Percentiles rank a stretch among this genome's conserved stretches.
These are phyloP conservation scores for Cunninghamia lanceolata DNA, from an alignment of 75 land plant genomes.

Conservation along the genomic window DNA sequence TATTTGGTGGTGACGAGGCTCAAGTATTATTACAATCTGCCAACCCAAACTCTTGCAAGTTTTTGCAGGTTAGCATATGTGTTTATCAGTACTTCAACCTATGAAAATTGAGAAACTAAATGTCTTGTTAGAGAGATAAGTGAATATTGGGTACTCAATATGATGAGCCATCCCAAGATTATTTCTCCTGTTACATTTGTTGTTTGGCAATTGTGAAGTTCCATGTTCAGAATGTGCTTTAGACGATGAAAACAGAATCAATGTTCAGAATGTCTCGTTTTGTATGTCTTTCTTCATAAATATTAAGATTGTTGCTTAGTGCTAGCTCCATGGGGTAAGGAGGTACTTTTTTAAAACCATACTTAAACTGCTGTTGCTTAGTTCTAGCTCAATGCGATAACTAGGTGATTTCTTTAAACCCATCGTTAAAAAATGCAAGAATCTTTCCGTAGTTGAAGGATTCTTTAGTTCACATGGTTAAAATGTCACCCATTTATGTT, in stretches of 20 bases:
- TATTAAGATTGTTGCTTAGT: background rate
- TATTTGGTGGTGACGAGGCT: constrained; percentile 64
- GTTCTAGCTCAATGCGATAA: background rate
- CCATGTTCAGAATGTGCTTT: background rate
- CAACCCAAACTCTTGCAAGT: constrained; percentile 54
- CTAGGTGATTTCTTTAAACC: background rate
- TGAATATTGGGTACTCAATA: background rate
- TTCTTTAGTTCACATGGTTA: background rate
- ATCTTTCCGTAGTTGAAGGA: background rate
- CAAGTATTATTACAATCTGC: constrained; percentile 67
- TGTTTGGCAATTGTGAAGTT: background rate
- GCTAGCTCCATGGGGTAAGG: background rate
- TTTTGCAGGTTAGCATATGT: constrained; percentile 51
- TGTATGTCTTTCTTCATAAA: background rate
- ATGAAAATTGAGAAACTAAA: background rate
- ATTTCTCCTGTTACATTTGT: background rate
- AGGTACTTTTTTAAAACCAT: background rate
- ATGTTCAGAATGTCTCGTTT: background rate
- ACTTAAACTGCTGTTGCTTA: background rate
- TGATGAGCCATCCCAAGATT: background rate
- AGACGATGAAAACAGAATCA: background rate
- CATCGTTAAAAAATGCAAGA: background rate
- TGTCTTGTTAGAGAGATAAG: background rate
- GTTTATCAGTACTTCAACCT: background rate
- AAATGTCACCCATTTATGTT: background rate